Evolutionary conservation across 2,329 filamentous ascomycete genomes (phyloP).

Genomic region (Claviceps sp.): DNA sequence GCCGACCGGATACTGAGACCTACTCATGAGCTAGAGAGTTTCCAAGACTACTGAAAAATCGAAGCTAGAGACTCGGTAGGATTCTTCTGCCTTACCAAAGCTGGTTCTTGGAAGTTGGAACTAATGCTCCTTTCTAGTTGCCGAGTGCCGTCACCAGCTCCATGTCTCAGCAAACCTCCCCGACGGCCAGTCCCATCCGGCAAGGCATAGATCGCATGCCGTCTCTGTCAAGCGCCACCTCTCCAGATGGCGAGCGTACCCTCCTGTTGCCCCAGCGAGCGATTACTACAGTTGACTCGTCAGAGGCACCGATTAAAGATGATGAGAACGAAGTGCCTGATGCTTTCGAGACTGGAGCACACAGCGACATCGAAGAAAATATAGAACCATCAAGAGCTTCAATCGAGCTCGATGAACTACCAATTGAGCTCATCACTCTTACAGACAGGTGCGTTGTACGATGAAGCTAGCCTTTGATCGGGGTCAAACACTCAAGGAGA

Average conservation of each 20-base stretch:
- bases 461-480: background rate
- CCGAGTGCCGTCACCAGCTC: constrained; percentile 11
- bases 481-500: background rate
- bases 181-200: constrained; percentile 17
- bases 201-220: constrained; percentile 17
- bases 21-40: background rate
- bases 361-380: constrained; percentile 30
- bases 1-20: background rate
- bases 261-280: constrained; percentile 28
- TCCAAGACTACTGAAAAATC: background rate
- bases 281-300: constrained; percentile 31
- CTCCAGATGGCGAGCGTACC: constrained; percentile 18
- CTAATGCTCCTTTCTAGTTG: constrained; percentile 6
- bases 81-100: background rate
- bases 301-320: constrained; percentile 9
- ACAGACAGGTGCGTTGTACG: constrained; percentile 56
- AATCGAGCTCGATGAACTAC: constrained; percentile 74
- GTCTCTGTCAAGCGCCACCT: constrained; percentile 16
- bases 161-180: constrained; percentile 22
- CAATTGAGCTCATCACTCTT: constrained; percentile 83
- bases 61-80: background rate
- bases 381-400: constrained; percentile 38
- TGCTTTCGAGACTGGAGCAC: constrained; percentile 34
- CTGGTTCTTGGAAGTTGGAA: background rate
- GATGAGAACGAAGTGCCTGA: constrained; percentile 25